Evolutionary conservation across 257 asterid species (phyloP), one percentile per base, ranked within the genome.

Genomic region (Nemophila menziesii): DNA sequence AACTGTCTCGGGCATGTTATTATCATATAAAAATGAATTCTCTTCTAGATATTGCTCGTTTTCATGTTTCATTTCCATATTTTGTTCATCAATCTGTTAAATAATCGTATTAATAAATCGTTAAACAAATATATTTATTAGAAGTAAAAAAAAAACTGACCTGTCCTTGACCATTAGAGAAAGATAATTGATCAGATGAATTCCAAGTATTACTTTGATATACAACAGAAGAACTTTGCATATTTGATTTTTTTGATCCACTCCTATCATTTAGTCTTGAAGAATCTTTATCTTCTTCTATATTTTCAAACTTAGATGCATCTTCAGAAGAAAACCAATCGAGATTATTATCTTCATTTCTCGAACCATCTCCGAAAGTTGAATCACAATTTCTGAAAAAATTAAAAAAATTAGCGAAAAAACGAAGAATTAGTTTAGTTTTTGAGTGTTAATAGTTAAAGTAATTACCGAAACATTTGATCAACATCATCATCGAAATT

Each of bases 401-500:
- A 21, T 44, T 52, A 53, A 18, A 37, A 46, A 37, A 22, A 57
- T 33, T 20, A 21, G 20, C 33, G 29, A 26, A 13, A 45, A 12
- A 8, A 48, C 12, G 27, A 22, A 16, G 2, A 15, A 39, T 38
- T 12, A 51, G 16, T 39, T 13, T 8, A 53, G 21, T n/a, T n/a
- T 17, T 44, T 22, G 48, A 17, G 46, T 22, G 37, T 33, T 49
- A 62, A 37, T 44, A 33, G 19, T 51, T 18, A 34, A 20, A 54
- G 43, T 8, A 36, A 54, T 66, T 80, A 85, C 96, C 93, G 72
- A 60, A 89, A 78, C 74, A 84, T 76, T 74, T 70, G 67, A 64
- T 84, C 93, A 41, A 81, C 82, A 47, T 81, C 96, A 47, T 81
- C 96, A 50, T 81, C 98, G 49, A 89, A 89, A 64, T 77, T 81